A percentile compares a stretch with the other conserved stretches of the same genome.
Conservation (phyloP, 1,139 yeast genomes). For the Taphrina populina region DNA sequence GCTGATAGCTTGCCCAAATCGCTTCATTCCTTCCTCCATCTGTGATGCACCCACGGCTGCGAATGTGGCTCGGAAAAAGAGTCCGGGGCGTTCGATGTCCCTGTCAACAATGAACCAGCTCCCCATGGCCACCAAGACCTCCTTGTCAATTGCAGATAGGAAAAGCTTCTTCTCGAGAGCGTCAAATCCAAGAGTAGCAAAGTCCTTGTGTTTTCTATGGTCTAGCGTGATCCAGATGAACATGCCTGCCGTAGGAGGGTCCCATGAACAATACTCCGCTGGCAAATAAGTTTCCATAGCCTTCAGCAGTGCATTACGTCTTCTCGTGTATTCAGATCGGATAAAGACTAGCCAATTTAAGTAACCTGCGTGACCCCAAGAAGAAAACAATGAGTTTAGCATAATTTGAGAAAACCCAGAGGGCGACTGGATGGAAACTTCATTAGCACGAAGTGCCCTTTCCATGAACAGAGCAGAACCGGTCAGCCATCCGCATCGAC, state of each 20-base stretch:
- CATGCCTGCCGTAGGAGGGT: slow-evolving; percentile 91
- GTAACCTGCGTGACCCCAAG: slow-evolving; percentile 76
- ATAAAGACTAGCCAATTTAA: slow-evolving; percentile 85
- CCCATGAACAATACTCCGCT: slow-evolving; percentile 53
- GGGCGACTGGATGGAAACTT: slow-evolving; percentile 77
- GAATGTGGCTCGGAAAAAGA: slow-evolving; percentile 87
- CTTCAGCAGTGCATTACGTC: slow-evolving; percentile 75
- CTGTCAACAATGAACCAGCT: slow-evolving; percentile 64
- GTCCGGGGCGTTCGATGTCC: slow-evolving; percentile 44
- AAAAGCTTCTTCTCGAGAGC: slow-evolving; percentile 65
- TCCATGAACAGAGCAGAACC: slow-evolving; percentile 69
- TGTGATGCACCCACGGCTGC: slow-evolving; percentile 74
- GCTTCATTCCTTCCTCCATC: slow-evolving; percentile 59
- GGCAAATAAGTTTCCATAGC: slow-evolving; percentile 64
- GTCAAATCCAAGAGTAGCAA: slow-evolving; percentile 54
- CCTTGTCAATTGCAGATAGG: slow-evolving; percentile 62
- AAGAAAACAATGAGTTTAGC: slow-evolving; percentile 59
- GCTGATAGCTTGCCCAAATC: slow-evolving; percentile 60
- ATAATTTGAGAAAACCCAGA: slow-evolving; percentile 78
- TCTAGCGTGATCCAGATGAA: slow-evolving; percentile 77
- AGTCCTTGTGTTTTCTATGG: slow-evolving; percentile 76
- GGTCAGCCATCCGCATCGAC: slow-evolving; percentile 86
- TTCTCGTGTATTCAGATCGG: slow-evolving; percentile 74
- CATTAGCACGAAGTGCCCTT: slow-evolving; percentile 70
- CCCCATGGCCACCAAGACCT: slow-evolving; percentile 80